These are phyloP conservation scores for Endotrypanum monterogeii DNA, from an alignment of 208 protist genomes.

Conservation along the genomic window DNA sequence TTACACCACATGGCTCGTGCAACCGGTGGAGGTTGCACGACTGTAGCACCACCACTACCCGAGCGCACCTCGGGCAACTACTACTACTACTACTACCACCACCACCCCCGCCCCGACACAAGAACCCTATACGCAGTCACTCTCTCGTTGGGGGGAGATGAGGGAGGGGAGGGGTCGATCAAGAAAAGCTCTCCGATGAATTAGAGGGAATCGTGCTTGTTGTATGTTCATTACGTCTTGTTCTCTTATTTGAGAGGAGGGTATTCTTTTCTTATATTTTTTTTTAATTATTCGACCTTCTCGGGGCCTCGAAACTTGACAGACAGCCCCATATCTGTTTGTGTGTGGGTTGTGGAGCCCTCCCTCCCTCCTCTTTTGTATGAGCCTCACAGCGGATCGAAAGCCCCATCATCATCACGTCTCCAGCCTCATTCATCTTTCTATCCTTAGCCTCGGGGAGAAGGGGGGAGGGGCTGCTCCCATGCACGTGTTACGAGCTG, in stretches of 20 bases:
- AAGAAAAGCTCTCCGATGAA: neutral
- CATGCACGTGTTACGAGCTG: too few relatives aligned
- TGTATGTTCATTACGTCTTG: neutral
- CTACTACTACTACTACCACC: neutral
- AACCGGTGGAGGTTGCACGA: constrained; percentile 45
- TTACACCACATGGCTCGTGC: constrained; percentile 84
- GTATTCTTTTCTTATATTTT: neutral
- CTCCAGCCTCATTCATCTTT: too few relatives aligned
- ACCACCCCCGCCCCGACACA: too few relatives aligned
- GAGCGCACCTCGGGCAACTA: neutral
- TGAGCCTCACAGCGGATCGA: too few relatives aligned
- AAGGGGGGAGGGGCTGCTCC: too few relatives aligned
- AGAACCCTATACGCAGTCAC: neutral
- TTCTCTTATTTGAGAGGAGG: neutral
- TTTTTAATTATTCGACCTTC: too few relatives aligned
- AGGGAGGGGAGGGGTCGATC: neutral
- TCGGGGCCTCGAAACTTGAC: neutral
- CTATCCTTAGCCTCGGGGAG: too few relatives aligned
- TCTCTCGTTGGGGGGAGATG: neutral
- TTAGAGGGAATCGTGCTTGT: neutral
- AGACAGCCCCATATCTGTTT: neutral
- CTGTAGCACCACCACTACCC: constrained; percentile 23
- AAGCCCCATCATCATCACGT: neutral
- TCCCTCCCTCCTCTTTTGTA: neutral
- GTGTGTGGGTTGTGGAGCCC: too few relatives aligned